A percentile compares a stretch with the other conserved stretches of the same genome.
Conservation (phyloP, 768 basidiomycete species). For the Lactarius vividus region DNA sequence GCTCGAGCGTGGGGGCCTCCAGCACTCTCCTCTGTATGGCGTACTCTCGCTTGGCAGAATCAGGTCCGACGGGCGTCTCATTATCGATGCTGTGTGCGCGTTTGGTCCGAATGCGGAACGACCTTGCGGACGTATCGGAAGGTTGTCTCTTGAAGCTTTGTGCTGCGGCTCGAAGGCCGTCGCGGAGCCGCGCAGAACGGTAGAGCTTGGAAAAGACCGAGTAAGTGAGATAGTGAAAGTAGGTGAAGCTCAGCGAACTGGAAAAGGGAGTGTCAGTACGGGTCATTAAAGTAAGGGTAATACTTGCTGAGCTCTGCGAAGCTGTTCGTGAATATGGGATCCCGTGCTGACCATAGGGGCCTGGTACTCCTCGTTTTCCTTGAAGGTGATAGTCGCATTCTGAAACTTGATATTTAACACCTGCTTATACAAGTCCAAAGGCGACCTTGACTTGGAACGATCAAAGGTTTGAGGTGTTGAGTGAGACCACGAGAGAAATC, state of each 20-base stretch:
- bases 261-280: background rate
- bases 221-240: constrained; percentile 24
- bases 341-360: constrained; percentile 68
- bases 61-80: constrained; percentile 52
- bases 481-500: background rate
- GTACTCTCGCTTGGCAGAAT: constrained; percentile 69
- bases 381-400: constrained; percentile 57
- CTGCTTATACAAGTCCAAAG: constrained; percentile 81
- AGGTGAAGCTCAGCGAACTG: constrained; percentile 23
- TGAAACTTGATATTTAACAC: constrained; percentile 69
- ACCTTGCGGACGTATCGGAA: background rate
- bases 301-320: constrained; percentile 43
- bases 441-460: constrained; percentile 65
- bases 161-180: constrained; percentile 7
- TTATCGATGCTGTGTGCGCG: constrained; percentile 45
- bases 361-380: constrained; percentile 74
- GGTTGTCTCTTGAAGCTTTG: constrained; percentile 5
- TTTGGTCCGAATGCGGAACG: constrained; percentile 29
- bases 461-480: background rate
- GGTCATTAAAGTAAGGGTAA: background rate
- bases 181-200: constrained; percentile 19
- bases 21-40: constrained; percentile 83
- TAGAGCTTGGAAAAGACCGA: constrained; percentile 24
- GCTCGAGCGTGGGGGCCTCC: constrained; percentile 70
- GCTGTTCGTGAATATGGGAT: constrained; percentile 52